These are phyloP conservation scores for Calonectria hawksworthii DNA, from an alignment of 2,329 filamentous ascomycete species.

Conservation along the genomic window DNA sequence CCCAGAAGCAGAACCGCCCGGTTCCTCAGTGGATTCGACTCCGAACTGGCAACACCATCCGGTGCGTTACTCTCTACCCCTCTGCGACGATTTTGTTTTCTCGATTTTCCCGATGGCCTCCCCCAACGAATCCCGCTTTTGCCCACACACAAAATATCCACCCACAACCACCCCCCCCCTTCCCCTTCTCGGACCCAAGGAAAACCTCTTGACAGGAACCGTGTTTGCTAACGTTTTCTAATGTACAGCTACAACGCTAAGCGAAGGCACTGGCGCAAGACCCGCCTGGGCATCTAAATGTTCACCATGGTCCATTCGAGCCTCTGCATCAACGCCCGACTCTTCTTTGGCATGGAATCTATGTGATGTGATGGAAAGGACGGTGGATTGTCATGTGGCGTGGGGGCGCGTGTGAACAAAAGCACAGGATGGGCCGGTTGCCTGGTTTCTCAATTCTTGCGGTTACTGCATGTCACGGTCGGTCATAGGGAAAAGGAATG, in stretches of 20 bases:
- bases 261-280: slow-evolving; percentile 99
- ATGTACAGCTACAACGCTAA: slow-evolving; percentile 96
- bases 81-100: neutral
- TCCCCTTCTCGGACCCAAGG: neutral
- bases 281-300: slow-evolving; percentile 95
- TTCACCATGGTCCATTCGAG: slow-evolving; percentile 49
- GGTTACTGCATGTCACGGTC: slow-evolving; percentile 62
- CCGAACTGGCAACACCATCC: slow-evolving; percentile 98
- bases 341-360: slow-evolving; percentile 47
- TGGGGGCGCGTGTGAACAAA: slow-evolving; percentile 41
- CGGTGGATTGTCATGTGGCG: slow-evolving; percentile 39
- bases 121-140: slow-evolving; percentile 8
- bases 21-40: slow-evolving; percentile 99
- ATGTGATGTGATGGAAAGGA: slow-evolving; percentile 44
- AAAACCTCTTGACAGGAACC: neutral
- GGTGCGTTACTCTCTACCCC: slow-evolving; percentile 74
- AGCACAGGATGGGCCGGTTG: slow-evolving; percentile 50
- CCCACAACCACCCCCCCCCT: neutral
- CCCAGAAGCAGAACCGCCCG: slow-evolving; percentile 99
- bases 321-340: slow-evolving; percentile 45
- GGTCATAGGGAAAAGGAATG: slow-evolving; percentile 62
- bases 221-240: slow-evolving; percentile 32
- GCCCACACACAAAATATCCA: slow-evolving; percentile 2
- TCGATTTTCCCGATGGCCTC: neutral
- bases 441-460: slow-evolving; percentile 56